Conservation (phyloP, 805 yeast species). For the Wickerhamiella lipophila region DNA sequence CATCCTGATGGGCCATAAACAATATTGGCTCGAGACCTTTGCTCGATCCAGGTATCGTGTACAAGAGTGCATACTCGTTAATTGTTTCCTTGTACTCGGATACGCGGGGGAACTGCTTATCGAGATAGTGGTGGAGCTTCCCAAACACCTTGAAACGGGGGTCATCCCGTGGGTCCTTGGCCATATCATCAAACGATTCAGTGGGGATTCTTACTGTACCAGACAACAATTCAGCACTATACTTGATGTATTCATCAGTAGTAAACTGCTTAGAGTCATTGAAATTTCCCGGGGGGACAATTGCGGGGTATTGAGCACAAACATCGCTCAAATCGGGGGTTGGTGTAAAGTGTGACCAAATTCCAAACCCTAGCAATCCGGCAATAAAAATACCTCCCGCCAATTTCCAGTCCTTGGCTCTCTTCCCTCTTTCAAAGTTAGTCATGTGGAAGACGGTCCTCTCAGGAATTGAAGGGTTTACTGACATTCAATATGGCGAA, state of each 20-base stretch:
- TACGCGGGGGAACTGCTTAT: conserved; percentile 42
- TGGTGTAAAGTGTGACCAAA: neutral
- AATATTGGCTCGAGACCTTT: conserved; percentile 45
- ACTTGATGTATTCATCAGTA: conserved; percentile 29
- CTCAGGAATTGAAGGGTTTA: conserved; percentile 5
- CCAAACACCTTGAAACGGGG: conserved; percentile 38
- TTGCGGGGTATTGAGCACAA: conserved; percentile 3
- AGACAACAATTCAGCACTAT: conserved; percentile 16
- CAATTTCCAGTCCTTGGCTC: neutral
- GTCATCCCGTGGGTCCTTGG: conserved; percentile 37
- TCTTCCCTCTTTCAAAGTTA: neutral
- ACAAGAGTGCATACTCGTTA: conserved; percentile 50
- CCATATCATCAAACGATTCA: conserved; percentile 43
- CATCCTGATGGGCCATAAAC: conserved; percentile 70
- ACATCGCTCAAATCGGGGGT: neutral
- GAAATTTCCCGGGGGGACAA: neutral
- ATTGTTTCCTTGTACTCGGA: conserved; percentile 36
- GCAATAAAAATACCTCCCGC: neutral
- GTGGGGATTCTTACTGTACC: conserved; percentile 58
- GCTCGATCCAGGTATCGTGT: conserved; percentile 51
- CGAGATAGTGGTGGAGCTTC: conserved; percentile 42
- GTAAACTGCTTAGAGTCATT: neutral
- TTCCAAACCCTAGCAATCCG: neutral
- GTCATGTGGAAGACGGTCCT: conserved; percentile 10
- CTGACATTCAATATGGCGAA: conserved; percentile 5